Base-by-base conservation (phyloP, 176 grass and related monocot species). In the Typha latifolia region DNA sequence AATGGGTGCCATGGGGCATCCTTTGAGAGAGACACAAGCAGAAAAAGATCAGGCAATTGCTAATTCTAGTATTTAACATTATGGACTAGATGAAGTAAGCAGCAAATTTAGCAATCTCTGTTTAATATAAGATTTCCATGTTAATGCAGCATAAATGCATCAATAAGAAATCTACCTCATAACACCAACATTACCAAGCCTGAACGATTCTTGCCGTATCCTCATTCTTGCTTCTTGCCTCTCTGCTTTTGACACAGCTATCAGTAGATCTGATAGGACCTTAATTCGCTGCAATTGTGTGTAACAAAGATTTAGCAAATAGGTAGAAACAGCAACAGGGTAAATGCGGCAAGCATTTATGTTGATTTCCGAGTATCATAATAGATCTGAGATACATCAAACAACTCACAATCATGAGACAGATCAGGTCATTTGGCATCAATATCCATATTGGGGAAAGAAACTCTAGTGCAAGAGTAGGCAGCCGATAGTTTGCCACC, bases 211-310 rank as follows among this genome's bases (percentile, higher is more conserved):
- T 71, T 99, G 95, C 24, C 77, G 83, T 85, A 94, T 83, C 70
- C 82, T 87, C 83, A 90, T 87, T 61, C 81, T 85, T 47, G 89
- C 84, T 79, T 99, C 86, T 81, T 99, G 95, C 64, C 95, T 87
- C 79, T 99, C 95, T 67, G 95, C 89, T 99, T 99, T 99, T 14
- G 89, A 99, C 24, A 99, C 89, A 59, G 81, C 73, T 90, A 99
- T 90, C 21, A 94, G 74, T 70, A 99, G 69, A 80, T 94, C 86
- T 32, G 89, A 94, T 68, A 99, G 68, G 49, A 94, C 77, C 70
- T 99, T 99, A 63, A 90, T 79, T 85, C 81, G 79, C 95, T 99
- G 80, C 79, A 87, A 65, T 34, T 37, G 78, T 70, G 78, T 70
- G 51, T 66, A 79, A 73, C 43, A 75, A 19, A 22, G 18, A 29